A percentile compares a stretch with the other conserved stretches of the same genome.
Conservation (phyloP, 1,139 yeast genomes). For the Zygosaccharomyces sapae region DNA sequence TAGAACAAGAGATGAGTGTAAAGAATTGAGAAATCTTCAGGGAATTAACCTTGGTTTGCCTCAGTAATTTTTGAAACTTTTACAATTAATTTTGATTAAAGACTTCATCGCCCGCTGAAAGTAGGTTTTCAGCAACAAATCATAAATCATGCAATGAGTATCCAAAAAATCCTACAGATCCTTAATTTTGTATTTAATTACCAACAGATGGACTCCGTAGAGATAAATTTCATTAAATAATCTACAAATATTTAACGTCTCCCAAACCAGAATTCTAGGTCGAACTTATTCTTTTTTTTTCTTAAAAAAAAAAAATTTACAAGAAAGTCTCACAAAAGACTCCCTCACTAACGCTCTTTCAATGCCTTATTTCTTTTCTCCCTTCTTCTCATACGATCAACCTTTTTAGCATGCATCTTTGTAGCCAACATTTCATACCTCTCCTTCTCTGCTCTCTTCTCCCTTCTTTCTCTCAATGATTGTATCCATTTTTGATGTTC, state of each 20-base stretch:
- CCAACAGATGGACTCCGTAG: not conserved
- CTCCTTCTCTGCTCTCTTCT: constrained; percentile 67
- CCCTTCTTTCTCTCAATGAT: constrained; percentile 59
- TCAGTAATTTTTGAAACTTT: no score
- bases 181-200: not conserved
- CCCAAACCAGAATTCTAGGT: not conserved
- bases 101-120: no score
- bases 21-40: no score
- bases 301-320: not conserved
- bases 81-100: no score
- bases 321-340: not conserved
- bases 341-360: constrained; percentile 51
- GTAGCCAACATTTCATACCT: constrained; percentile 68
- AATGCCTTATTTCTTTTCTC: constrained; percentile 78
- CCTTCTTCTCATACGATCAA: constrained; percentile 72
- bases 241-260: not conserved
- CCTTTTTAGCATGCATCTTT: constrained; percentile 74
- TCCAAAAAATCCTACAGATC: not conserved
- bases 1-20: no score
- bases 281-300: not conserved
- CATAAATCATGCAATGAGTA: not conserved
- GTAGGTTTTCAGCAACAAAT: not conserved
- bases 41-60: no score
- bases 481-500: constrained; percentile 49
- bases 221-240: not conserved